Evolutionary conservation across 1,284 basidiomycete species (phyloP), one percentile per base, ranked within the genome.

Genomic region (Phaffia rhodozyma): DNA sequence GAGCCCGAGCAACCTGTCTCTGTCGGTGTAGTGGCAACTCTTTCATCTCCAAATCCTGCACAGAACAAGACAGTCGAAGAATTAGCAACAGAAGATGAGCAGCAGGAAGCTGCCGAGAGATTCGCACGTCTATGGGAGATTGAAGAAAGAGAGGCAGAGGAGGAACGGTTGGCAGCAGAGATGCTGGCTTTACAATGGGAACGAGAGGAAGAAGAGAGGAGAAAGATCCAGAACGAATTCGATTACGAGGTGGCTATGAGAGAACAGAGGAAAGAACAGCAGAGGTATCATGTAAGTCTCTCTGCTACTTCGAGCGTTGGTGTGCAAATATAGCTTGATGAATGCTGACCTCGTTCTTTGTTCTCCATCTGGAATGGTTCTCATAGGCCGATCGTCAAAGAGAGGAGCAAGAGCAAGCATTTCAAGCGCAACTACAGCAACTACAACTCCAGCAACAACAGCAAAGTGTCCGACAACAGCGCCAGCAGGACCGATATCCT

Each of bases 241-340:
- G 64, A 66, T 47, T 30, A 57, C 5, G 64, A 62, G 16, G 59
- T 60, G 38, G 64, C 64, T 13, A 62, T 66, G 64, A 50, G 54
- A 50, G 64, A 66, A 50, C 64, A 66, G 30, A 58, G 60, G n/a
- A 51, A 56, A 27, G 64, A 66, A 32, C 60, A 66, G 53, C 60
- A 62, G 23, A 30, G 61, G 11, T 66, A 59, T 30, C 43, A 62
- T n/a, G 64, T 66, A 5, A 32, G 60, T 57, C 48, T 5, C 1
- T 43, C 3, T 30, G 11, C 25, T 13, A 25, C 56, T 34, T n/a
- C 13, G 49, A 6, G n/a, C 16, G 11, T 48, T 6, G 18, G 34
- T 1, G 1, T 51, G 30, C 27, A n/a, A 29, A 6, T 7, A 29
- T 48, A 47, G 25, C 27, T 20, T 9, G 38, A 27, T 21, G 7